Evolutionary conservation across 768 basidiomycete species (phyloP).

Genomic region (Serendipita vermifera): DNA sequence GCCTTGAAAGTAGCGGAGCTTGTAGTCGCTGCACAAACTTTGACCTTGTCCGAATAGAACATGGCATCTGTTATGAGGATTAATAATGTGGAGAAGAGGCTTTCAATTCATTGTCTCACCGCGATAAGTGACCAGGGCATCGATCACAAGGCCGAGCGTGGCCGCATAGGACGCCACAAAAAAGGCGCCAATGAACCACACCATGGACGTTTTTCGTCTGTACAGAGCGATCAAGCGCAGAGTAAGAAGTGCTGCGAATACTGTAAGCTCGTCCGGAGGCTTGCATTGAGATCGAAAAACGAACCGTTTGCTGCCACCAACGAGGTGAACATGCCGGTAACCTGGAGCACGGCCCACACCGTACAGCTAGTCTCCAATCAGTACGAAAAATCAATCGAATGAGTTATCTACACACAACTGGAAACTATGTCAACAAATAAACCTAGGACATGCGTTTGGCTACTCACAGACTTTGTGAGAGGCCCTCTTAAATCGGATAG

Average conservation of each 20-base stretch:
- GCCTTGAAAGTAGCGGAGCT: neutral
- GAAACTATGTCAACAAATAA: neutral
- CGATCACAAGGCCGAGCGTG: neutral
- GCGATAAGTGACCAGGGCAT: neutral
- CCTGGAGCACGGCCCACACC: neutral
- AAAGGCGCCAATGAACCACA: slow-evolving; percentile 1
- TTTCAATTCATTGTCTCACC: no score
- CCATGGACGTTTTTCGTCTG: neutral
- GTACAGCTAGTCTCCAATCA: neutral
- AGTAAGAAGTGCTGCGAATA: no score
- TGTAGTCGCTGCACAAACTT: neutral
- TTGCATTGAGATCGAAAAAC: no score
- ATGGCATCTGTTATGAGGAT: neutral
- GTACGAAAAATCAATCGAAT: neutral
- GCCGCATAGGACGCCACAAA: neutral
- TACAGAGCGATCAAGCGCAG: neutral
- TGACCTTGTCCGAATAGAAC: neutral
- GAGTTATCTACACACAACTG: neutral
- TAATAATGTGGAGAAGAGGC: no score
- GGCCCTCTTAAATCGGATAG: neutral
- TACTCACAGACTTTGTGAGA: neutral
- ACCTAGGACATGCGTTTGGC: no score
- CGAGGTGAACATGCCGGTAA: neutral
- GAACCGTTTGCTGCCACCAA: neutral
- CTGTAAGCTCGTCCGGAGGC: no score